Evolutionary conservation across 805 yeast species (phyloP).

Genomic region (Yarrowia alimentaria): DNA sequence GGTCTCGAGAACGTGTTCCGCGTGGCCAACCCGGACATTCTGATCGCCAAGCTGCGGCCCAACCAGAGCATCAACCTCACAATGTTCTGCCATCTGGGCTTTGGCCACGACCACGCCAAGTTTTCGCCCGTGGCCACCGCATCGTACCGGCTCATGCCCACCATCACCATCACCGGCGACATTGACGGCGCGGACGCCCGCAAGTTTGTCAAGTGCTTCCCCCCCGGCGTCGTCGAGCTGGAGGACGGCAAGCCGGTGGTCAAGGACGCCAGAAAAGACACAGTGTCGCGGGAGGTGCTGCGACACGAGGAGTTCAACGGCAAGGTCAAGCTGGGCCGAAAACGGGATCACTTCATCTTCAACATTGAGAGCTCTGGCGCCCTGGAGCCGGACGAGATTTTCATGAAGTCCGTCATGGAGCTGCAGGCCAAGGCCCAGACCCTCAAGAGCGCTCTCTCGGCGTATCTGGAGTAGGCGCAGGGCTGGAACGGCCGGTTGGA

Average conservation of each 20-base stretch:
- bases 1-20: conserved; percentile 56
- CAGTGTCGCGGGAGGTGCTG: conserved; percentile 94
- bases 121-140: conserved; percentile 98
- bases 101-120: conserved; percentile 95
- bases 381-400: conserved; percentile 94
- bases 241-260: conserved; percentile 69
- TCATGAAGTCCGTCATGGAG: conserved; percentile 83
- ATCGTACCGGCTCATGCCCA: conserved; percentile 88
- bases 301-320: conserved; percentile 89
- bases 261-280: conserved; percentile 87
- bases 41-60: conserved; percentile 90
- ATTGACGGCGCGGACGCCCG: conserved; percentile 74
- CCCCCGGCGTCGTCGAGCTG: conserved; percentile 86
- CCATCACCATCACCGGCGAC: conserved; percentile 60
- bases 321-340: conserved; percentile 86
- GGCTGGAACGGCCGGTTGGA: background rate
- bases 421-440: conserved; percentile 64
- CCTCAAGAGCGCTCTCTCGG: conserved; percentile 10
- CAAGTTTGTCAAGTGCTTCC: conserved; percentile 85
- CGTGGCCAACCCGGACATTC: conserved; percentile 77
- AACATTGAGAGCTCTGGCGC: conserved; percentile 95
- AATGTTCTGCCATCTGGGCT: conserved; percentile 87
- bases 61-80: conserved; percentile 92
- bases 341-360: conserved; percentile 89
- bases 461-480: conserved; percentile 17